Evolutionary conservation across 2,329 filamentous ascomycete species (phyloP).

Genomic region (Emergomyces pasteurianus): DNA sequence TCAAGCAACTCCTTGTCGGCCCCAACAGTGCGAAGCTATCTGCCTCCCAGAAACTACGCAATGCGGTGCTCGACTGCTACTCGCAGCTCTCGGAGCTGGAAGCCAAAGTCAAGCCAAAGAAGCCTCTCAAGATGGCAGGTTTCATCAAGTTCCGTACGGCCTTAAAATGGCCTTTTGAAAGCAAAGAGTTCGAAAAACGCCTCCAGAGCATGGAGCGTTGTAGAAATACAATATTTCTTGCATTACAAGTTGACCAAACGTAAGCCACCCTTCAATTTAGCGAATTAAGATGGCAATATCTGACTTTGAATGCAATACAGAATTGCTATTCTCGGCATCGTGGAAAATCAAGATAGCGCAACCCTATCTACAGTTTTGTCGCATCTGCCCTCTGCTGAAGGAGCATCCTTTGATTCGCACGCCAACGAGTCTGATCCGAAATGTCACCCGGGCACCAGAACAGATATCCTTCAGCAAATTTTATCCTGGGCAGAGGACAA

Average conservation of each 20-base stretch:
- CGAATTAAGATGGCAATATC: background rate
- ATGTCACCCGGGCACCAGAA: slow-evolving; percentile 14
- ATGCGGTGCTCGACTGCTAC: background rate
- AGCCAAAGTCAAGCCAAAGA: background rate
- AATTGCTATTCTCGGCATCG: background rate
- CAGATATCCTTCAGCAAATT: slow-evolving; percentile 14
- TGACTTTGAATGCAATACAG: background rate
- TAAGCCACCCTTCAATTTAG: background rate
- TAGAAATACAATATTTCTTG: background rate
- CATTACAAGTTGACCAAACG: background rate
- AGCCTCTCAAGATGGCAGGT: background rate
- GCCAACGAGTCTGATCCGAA: slow-evolving; percentile 1
- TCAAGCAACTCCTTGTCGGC: background rate
- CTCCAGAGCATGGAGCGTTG: background rate
- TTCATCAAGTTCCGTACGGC: background rate
- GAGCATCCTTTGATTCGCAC: slow-evolving; percentile 4
- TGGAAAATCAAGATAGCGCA: background rate
- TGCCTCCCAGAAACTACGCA: background rate
- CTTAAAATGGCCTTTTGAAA: background rate
- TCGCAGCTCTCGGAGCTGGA: background rate
- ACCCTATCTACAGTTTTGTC: background rate
- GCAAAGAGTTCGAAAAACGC: background rate
- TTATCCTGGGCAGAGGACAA: slow-evolving; percentile 8
- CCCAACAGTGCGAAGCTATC: background rate
- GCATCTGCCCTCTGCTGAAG: background rate